Base-by-base conservation (phyloP, 495 filamentous ascomycete species). In the Hypoxylon fuscum region DNA sequence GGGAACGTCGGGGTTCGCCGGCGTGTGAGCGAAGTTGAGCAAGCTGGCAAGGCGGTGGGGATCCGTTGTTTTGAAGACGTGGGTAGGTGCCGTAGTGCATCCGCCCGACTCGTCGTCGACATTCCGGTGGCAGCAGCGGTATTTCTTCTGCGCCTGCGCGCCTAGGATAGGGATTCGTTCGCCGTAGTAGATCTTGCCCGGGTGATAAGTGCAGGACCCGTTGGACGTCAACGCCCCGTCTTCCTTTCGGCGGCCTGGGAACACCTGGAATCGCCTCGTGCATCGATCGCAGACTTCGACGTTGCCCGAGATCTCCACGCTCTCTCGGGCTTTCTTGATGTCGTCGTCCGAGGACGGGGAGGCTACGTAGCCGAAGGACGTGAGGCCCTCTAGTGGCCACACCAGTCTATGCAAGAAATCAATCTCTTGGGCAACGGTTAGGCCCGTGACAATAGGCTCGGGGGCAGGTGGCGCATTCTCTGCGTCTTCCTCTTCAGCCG, bases 201-300 rank as follows among this genome's bases (percentile, higher is more conserved):
- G 88, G 71, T 98, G 95, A 71, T 92, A 87, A 0, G 75, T 84
- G 75, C 95, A 99, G 15, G 72, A 68, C 0, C 93, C 93, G 25
- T 90, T 89, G 3, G 83, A 87, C 0, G 94, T 82, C 34, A 97
- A 79, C 1, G 87, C 83, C 1, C 94, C 95, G 65, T 98, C 95
- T 51, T 84, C 84, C 48, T 85, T 82, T 43, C 91, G 83, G 29
- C 95, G 88, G 12, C 91, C 91, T 5, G 93, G 92, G 65, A 96
- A 98, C 12, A 96, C 91, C 72, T 97, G 92, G 68, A 99, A 98
- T 22, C 93, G 86, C 17, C 82, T 84, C 18, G 75, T 80, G 73
- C 95, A 99, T 11, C 95, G 88, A 68, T 97, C 94, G 68, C 95
- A 99, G 12, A 82, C 74, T 74, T 98, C 96, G 80, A 86, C 96